Percentiles rank a stretch among this genome's conserved stretches.
phyloP scores from a whole-genome alignment of 108 stramenopile species.

The Cyclostephanos invisitatus region DNA sequence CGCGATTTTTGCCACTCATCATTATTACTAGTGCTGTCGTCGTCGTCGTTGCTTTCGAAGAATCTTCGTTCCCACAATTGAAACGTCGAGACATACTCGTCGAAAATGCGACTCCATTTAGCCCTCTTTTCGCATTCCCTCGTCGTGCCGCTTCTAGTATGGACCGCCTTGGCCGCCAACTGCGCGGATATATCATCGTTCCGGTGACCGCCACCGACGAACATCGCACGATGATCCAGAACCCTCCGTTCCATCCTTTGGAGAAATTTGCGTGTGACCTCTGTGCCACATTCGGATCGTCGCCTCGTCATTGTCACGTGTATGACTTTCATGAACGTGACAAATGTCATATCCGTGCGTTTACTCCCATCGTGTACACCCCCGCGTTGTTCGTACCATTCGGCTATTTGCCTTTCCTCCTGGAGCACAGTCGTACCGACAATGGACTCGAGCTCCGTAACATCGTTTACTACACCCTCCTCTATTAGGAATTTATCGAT shows the following conservation, averaged over 20 bases:
- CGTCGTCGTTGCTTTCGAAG: constrained; percentile 7
- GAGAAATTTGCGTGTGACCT: neutral
- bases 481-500: constrained; percentile 25
- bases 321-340: constrained; percentile 30
- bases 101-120: constrained; percentile 64
- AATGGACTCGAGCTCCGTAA: constrained; percentile 19
- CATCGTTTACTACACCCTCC: constrained; percentile 11
- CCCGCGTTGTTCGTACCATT: neutral
- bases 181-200: constrained; percentile 18
- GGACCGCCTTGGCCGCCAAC: constrained; percentile 34
- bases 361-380: neutral
- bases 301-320: neutral
- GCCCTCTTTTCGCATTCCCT: constrained; percentile 33
- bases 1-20: constrained; percentile 11
- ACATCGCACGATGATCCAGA: neutral
- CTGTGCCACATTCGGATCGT: neutral
- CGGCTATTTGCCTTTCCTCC: constrained; percentile 6
- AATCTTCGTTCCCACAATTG: constrained; percentile 67
- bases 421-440: constrained; percentile 8
- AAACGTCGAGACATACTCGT: constrained; percentile 73
- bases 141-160: constrained; percentile 16
- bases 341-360: constrained; percentile 26
- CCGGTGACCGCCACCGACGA: neutral
- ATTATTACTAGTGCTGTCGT: neutral
- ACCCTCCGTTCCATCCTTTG: constrained; percentile 18